Conservation (phyloP, 2,329 filamentous ascomycete species). For the Onygenales sp. region DNA sequence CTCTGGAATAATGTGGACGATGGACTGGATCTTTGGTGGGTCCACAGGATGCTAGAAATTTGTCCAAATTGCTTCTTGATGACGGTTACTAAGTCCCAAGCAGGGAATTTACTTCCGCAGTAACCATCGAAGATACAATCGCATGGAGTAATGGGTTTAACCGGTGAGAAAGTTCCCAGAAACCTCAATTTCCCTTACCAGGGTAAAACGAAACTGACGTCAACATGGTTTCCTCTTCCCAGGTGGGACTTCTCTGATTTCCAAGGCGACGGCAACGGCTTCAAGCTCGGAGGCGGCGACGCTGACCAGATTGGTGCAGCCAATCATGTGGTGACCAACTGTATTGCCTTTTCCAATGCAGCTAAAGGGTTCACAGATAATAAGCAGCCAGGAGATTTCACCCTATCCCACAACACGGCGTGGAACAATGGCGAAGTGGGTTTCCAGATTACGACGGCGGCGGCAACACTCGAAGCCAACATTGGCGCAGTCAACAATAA, state of each 20-base stretch:
- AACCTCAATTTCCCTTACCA: background rate
- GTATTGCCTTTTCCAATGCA: slow-evolving; percentile 36
- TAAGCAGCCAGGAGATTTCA: slow-evolving; percentile 32
- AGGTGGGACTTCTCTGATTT: slow-evolving; percentile 35
- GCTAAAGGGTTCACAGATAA: slow-evolving; percentile 42
- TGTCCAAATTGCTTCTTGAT: slow-evolving; percentile 17
- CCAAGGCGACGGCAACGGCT: slow-evolving; percentile 40
- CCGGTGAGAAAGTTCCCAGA: slow-evolving; percentile 1
- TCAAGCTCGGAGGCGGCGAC: slow-evolving; percentile 37
- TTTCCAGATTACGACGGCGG: slow-evolving; percentile 28
- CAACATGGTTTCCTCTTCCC: slow-evolving; percentile 8
- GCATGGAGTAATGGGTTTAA: slow-evolving; percentile 41
- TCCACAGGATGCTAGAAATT: background rate
- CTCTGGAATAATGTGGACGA: slow-evolving; percentile 46
- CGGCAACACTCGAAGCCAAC: slow-evolving; percentile 30
- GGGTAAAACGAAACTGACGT: background rate
- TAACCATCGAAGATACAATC: slow-evolving; percentile 31
- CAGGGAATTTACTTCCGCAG: slow-evolving; percentile 20
- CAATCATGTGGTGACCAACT: slow-evolving; percentile 37
- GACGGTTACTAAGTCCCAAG: slow-evolving; percentile 20
- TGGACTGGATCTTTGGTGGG: slow-evolving; percentile 34
- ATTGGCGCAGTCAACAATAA: slow-evolving; percentile 28
- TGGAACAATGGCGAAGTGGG: slow-evolving; percentile 38
- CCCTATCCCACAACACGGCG: slow-evolving; percentile 36
- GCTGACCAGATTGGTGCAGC: slow-evolving; percentile 28